Percentiles rank a stretch among this genome's conserved stretches.
These are phyloP conservation scores for Diaporthe helianthi DNA, from an alignment of 2,329 filamentous ascomycete species.

Conservation along the genomic window DNA sequence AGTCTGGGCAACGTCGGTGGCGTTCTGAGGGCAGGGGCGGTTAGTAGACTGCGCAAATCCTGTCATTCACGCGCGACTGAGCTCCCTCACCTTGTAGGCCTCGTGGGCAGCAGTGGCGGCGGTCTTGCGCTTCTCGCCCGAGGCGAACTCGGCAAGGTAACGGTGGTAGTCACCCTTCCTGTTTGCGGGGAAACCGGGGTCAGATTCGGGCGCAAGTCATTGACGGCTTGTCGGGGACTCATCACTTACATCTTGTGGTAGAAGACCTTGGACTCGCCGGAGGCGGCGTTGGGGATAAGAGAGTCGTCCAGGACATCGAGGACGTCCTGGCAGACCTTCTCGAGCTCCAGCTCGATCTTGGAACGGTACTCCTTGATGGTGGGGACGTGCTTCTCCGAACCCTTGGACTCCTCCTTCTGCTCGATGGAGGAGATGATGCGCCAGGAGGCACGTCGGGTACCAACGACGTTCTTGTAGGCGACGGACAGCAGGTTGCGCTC, in stretches of 20 bases:
- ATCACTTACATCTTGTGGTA: constrained; percentile 96
- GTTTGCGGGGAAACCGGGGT: constrained; percentile 35
- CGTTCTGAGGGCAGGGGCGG: constrained; percentile 66
- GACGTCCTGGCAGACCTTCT: constrained; percentile 98
- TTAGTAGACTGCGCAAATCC: constrained; percentile 23
- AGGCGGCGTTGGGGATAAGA: constrained; percentile 94
- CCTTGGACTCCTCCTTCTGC: constrained; percentile 99
- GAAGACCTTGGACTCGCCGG: constrained; percentile 99
- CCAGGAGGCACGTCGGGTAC: constrained; percentile 97
- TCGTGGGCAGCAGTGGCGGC: constrained; percentile 88
- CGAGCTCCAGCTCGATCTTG: constrained; percentile 97
- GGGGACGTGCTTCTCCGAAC: constrained; percentile 89
- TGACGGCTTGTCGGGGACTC: constrained; percentile 37
- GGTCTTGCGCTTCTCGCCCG: constrained; percentile 89
- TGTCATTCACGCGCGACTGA: not conserved
- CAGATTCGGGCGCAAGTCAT: constrained; percentile 6
- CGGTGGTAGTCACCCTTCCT: constrained; percentile 99
- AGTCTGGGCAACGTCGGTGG: constrained; percentile 97
- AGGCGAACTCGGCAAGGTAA: constrained; percentile 92
- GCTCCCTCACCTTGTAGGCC: constrained; percentile 87
- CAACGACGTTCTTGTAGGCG: constrained; percentile 99
- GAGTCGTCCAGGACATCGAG: constrained; percentile 92
- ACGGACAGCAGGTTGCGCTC: constrained; percentile 98
- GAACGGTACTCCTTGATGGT: constrained; percentile 97
- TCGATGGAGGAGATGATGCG: constrained; percentile 99